Conservation (phyloP, 805 yeast genomes). For the Yueomyces sp. region DNA sequence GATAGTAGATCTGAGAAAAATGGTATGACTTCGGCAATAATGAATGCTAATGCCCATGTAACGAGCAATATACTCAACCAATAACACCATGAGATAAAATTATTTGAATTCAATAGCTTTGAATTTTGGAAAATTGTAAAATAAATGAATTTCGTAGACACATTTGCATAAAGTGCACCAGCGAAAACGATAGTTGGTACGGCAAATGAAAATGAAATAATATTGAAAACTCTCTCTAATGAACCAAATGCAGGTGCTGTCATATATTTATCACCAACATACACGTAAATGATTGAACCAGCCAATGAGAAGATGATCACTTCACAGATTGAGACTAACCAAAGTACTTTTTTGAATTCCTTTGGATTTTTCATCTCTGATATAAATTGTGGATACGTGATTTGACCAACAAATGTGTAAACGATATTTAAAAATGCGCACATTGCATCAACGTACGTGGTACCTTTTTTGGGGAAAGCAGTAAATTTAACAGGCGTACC, state of each 20-base stretch:
- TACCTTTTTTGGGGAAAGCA: slow-evolving; percentile 38
- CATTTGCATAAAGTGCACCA: slow-evolving; percentile 43
- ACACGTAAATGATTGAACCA: slow-evolving; percentile 46
- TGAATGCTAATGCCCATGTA: slow-evolving; percentile 40
- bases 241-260: slow-evolving; percentile 52
- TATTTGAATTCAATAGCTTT: slow-evolving; percentile 37
- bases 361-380: slow-evolving; percentile 44
- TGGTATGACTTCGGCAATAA: slow-evolving; percentile 55
- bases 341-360: slow-evolving; percentile 44
- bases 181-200: slow-evolving; percentile 44
- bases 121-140: slow-evolving; percentile 30
- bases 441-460: slow-evolving; percentile 43
- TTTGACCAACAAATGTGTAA: slow-evolving; percentile 52
- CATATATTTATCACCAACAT: slow-evolving; percentile 40
- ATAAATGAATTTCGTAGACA: slow-evolving; percentile 40
- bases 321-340: slow-evolving; percentile 38
- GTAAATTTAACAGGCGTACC: slow-evolving; percentile 30
- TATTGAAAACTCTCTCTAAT: slow-evolving; percentile 32
- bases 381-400: slow-evolving; percentile 49
- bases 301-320: slow-evolving; percentile 37
- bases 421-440: slow-evolving; percentile 44
- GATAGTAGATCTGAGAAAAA: slow-evolving; percentile 45
- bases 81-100: slow-evolving; percentile 37
- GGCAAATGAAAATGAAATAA: slow-evolving; percentile 46
- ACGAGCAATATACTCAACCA: slow-evolving; percentile 34